phyloP scores from a whole-genome alignment of 176 grass and related monocot species.

The Leersia perrieri region DNA sequence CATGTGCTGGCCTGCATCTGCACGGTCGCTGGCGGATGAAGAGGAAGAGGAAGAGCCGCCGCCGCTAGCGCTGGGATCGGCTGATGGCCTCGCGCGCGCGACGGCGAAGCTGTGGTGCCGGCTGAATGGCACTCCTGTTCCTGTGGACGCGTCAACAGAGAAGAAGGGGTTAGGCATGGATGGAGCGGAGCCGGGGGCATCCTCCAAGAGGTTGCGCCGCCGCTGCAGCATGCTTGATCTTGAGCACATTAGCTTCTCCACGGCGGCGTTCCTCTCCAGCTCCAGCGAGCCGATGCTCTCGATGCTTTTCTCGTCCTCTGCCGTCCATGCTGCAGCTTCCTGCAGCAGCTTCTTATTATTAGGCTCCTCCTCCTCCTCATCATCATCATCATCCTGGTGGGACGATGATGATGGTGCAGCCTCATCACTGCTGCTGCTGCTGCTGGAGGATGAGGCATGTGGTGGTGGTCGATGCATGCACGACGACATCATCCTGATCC shows the following conservation, averaged over 20 bases:
- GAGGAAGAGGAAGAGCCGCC: constrained; percentile 23
- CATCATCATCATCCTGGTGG: too few relatives aligned
- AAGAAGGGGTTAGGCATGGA: constrained; percentile 44
- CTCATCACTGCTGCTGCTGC: too few relatives aligned
- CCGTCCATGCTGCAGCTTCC: constrained; percentile 42
- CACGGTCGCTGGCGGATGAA: not conserved
- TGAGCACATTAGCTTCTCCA: constrained; percentile 54
- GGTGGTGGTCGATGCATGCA: too few relatives aligned
- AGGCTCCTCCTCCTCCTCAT: too few relatives aligned
- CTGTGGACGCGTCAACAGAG: not conserved
- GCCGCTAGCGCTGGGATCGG: too few relatives aligned
- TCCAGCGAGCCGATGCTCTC: constrained; percentile 42
- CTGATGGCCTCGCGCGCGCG: constrained; percentile 42
- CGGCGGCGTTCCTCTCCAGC: constrained; percentile 49
- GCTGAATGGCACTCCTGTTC: too few relatives aligned
- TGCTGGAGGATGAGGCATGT: not conserved
- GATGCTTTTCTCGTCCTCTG: constrained; percentile 51
- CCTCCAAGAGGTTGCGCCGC: too few relatives aligned
- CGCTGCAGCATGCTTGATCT: too few relatives aligned
- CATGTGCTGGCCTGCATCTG: not conserved
- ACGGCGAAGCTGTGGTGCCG: constrained; percentile 63
- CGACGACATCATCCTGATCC: not conserved
- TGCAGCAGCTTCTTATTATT: not conserved
- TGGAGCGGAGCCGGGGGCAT: constrained; percentile 55
- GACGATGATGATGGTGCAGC: too few relatives aligned